Evolutionary conservation across 495 filamentous ascomycete species (phyloP), one percentile per base, ranked within the genome.

Genomic region (Podospora fimiseda): DNA sequence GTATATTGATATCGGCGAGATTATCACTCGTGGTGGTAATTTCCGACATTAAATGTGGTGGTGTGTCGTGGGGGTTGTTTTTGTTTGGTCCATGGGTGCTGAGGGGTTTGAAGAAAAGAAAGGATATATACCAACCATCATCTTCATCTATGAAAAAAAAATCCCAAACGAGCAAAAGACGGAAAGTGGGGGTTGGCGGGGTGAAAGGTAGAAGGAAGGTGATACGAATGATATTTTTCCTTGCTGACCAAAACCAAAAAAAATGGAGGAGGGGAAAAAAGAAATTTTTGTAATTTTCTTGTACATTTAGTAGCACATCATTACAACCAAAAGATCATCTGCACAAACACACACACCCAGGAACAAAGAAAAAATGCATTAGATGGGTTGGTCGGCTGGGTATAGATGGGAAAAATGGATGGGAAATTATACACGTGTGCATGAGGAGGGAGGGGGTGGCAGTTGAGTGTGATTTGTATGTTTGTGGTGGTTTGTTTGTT

Each of bases 1-100:
- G 19, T 75, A 92, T 65, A 80, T 98, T 53, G 93, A 98, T 75
- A 75, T 84, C 58, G 93, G 93, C 30, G 93, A 98, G 76, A 80
- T 97, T 52, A 77, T 95, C 70, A 82, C 52, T 30, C 55, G 56
- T n/a, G 27, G 27, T 33, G 27, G 27, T 33, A 33, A 33, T 33
- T 11, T 33, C 6, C 5, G 27, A 11, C n/a, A n/a, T n/a, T n/a
- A n/a, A n/a, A n/a, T n/a, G n/a, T n/a, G n/a, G n/a, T n/a, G n/a
- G n/a, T n/a, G n/a, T 18, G 23, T 2, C 9, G 7, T 2, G 41
- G 33, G 47, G 1, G 47, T 16, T 11, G 36, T 18, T 9, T 16
- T 9, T 9, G 18, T 18, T 21, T 39, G 46, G 18, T 16, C 2
- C 19, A 46, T 3, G 11, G 5, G 27, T 33, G 27, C 5, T 6